Evolutionary conservation across 129 eudicot species (phyloP), one percentile per base, ranked within the genome.

Genomic region (Escallonia rubra): DNA sequence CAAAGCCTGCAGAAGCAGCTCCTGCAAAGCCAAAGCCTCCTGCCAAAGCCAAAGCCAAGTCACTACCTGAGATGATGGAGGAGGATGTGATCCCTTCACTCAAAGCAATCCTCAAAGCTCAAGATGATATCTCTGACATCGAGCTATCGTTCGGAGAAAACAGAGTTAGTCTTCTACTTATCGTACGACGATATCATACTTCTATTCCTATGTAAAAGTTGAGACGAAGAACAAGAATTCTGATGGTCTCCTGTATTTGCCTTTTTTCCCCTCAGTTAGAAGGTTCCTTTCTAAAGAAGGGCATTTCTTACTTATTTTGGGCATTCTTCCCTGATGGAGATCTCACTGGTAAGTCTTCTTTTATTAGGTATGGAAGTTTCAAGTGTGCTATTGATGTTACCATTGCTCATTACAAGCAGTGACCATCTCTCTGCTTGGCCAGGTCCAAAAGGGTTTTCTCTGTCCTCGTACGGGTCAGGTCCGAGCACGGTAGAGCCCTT

Each of bases 61-160:
- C 88, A 59, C 79, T 91, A 59, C 93, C 93, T 61, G 78, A 83
- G 90, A 64, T 88, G 85, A 91, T 91, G 86, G 85, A 80, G 59
- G 97, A 87, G 73, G 97, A 91, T 63, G 86, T 91, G 10, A 91
- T 91, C 66, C 97, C 97, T 57, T 68, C 97, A 6, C 72, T 91
- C 3, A 66, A 70, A 77, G 55, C 84, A 23, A 87, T 62, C 62
- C 90, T 91, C 38, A 85, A 83, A 83, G 72, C 86, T 43, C 88
- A 87, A 67, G 60, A 87, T 44, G 96, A 87, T 53, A 80, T 87
- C 54, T 59, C 83, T 6, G 79, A 87, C 4, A 89, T 91, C 40
- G 71, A 91, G 64, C 72, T 91, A 47, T 72, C 85, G 61, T 91
- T 82, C 41, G 52, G 64, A 42, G 90, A 91, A 62, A 87, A 82